Base-by-base conservation (phyloP, 495 filamentous ascomycete species). In the Penicillium psychrofluorescens region DNA sequence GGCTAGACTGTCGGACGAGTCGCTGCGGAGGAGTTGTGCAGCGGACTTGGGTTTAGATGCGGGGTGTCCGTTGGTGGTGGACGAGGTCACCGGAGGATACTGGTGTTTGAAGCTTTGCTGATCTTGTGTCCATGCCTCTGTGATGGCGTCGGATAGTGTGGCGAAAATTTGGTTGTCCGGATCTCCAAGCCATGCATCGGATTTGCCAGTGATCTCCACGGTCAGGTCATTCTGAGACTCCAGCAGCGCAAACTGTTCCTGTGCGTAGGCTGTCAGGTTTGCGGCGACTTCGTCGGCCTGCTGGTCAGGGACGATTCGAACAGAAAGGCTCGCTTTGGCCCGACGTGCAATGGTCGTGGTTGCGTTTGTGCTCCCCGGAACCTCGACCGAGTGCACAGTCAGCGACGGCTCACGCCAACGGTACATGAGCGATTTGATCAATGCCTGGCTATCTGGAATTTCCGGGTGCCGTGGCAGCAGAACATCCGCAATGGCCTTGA, bases 381-480 rank as follows among this genome's bases (percentile, higher is more conserved):
- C 90, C 48, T 92, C 88, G 58, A 95, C 83, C 15, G 89, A 84
- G 58, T 97, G 94, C 36, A 97, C 83, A 0, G 92, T 97, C 22
- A 97, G 71, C 13, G 90, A 91, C 0, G 94, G 88, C 55, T 95
- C 90, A n/a, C 90, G 85, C 92, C 92, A 98, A 46, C 90, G 79
- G 29, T 87, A 83, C 83, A 94, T 94, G 11, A 98, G 72, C 13
- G 81, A 89, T 22, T 78, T 72, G 43, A 88, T 86, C 22, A 95
- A 71, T 6, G 71, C 72, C 5, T 85, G 77, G 6, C 81, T 64
- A 11, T 87, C 79, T 3, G 81, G 77, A 14, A 81, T 77, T 9
- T 81, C 72, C 0, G 85, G 81, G 50, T 86, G 81, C 38, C 82
- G 80, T 4, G 76, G 74, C 29, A 91, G 76, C 4, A 96, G 71